Evolutionary conservation across 306 rosid species (phyloP), one percentile per base, ranked within the genome.

Genomic region (Lathyrus aphaca): DNA sequence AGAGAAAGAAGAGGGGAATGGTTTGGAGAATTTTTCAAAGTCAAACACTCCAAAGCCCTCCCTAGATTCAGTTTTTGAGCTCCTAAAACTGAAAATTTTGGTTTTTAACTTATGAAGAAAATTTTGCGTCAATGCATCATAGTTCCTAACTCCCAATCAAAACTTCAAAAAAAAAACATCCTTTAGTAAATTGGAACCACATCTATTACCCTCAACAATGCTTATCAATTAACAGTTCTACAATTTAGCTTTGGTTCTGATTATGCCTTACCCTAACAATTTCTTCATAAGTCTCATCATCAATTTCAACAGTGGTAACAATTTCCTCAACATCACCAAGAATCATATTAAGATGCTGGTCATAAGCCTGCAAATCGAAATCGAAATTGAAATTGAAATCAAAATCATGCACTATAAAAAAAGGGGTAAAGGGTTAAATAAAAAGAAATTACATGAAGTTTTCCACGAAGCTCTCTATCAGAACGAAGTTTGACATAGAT

Each of bases 311-410:
- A 8, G 96, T 83, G 6, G 99, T 95, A 69, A 95, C 95, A 17
- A 87, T 37, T 83, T 95, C 99, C 74, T 95, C 99, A 19, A 95
- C 99, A 80, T 95, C 99, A 38, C 99, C 99, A n/a, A 95, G 99
- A 82, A 95, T 95, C 99, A 95, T 95, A 81, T 95, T 95, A 57
- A 95, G 90, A 82, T 95, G 99, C 68, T 95, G 99, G 86, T 95
- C 99, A 78, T 95, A 95, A 45, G 99, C 99, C 99, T 95, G 89
- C 81, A 87, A 76, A 68, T 35, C 51, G 67, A 74, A 70, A 74
- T 43, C 30, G 60, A 74, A 69, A 73, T 64, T 51, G 62, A 38
- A 49, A 73, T 64, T 51, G 62, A 38, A 49, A 76, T 55, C 64
- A 64, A 67, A 49, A 76, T 55, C 64, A 64, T 64, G 11, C 23